These are phyloP conservation scores for Hypoxylon fuscum DNA, from an alignment of 495 filamentous ascomycete genomes.

Conservation along the genomic window DNA sequence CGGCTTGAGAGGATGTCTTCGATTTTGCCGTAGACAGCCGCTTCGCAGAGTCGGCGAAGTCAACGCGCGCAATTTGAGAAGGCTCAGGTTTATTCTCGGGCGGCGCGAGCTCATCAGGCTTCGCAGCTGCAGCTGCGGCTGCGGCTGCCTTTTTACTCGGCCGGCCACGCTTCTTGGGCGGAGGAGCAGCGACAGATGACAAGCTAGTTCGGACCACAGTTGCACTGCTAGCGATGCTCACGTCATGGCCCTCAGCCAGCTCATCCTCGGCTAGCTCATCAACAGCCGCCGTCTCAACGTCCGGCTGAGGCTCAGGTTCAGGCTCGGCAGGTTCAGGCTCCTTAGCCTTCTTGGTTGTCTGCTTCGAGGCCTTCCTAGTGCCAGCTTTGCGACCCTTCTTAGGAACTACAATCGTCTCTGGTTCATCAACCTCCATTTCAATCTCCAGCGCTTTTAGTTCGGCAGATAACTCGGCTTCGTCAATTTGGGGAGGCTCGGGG, in stretches of 20 bases:
- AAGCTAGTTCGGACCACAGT: conserved; percentile 56
- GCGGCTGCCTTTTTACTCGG: conserved; percentile 55
- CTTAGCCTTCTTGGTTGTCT: conserved; percentile 56
- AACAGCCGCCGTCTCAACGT: conserved; percentile 42
- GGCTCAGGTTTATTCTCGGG: neutral
- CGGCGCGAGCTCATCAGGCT: conserved; percentile 26
- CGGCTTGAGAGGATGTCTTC: conserved; percentile 6
- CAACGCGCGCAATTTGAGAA: conserved; percentile 4
- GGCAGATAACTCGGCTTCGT: conserved; percentile 57
- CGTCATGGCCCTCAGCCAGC: conserved; percentile 47
- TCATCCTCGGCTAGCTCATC: conserved; percentile 42
- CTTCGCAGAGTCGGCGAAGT: conserved; percentile 4
- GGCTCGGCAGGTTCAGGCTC: conserved; percentile 46
- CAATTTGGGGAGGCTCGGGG: conserved; percentile 48
- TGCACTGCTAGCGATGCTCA: conserved; percentile 52
- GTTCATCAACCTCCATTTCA: conserved; percentile 50
- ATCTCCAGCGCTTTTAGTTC: conserved; percentile 55
- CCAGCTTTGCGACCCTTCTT: conserved; percentile 59
- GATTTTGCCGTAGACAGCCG: conserved; percentile 17
- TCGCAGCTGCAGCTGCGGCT: conserved; percentile 15
- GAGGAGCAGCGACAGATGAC: conserved; percentile 42
- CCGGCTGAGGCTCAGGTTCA: conserved; percentile 42
- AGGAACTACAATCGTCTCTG: conserved; percentile 43
- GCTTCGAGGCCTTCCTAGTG: conserved; percentile 54
- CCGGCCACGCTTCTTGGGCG: conserved; percentile 59